Evolutionary conservation across 2,329 filamentous ascomycete genomes (phyloP).

Genomic region (Bipolaris gigantea): DNA sequence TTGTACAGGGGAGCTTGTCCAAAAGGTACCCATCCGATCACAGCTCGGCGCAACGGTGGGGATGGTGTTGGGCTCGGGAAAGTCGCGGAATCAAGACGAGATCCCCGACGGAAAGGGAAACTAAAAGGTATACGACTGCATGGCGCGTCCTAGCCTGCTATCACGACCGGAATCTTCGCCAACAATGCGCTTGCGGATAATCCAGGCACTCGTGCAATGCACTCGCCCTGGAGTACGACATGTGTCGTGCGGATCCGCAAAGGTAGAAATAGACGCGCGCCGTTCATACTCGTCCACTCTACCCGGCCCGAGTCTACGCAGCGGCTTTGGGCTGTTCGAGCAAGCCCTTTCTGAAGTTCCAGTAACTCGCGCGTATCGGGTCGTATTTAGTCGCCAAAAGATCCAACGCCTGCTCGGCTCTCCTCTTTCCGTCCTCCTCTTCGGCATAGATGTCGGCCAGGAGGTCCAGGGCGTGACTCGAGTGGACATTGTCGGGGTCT

Average conservation of each 20-base stretch:
- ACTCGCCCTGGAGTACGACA: not conserved
- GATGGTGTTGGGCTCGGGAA: slow-evolving; percentile 11
- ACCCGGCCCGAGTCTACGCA: slow-evolving; percentile 20
- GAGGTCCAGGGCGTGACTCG: slow-evolving; percentile 68
- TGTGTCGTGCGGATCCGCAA: slow-evolving; percentile 21
- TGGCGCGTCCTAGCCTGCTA: slow-evolving; percentile 9
- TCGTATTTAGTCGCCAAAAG: slow-evolving; percentile 85
- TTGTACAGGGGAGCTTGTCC: slow-evolving; percentile 25
- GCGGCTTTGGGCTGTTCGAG: slow-evolving; percentile 30
- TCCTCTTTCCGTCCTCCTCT: slow-evolving; percentile 57
- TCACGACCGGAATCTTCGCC: slow-evolving; percentile 14
- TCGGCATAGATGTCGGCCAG: slow-evolving; percentile 67
- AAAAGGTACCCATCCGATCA: slow-evolving; percentile 18
- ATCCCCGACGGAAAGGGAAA: slow-evolving; percentile 24
- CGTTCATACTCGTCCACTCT: slow-evolving; percentile 4
- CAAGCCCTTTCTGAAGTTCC: slow-evolving; percentile 70
- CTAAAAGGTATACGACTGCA: slow-evolving; percentile 12
- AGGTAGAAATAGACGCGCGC: slow-evolving; percentile 30
- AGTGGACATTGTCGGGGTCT: slow-evolving; percentile 57
- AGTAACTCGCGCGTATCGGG: slow-evolving; percentile 87
- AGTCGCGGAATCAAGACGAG: slow-evolving; percentile 22
- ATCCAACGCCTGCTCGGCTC: slow-evolving; percentile 70
- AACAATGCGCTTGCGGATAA: slow-evolving; percentile 12
- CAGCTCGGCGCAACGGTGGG: slow-evolving; percentile 16
- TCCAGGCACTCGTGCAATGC: slow-evolving; percentile 2